These are phyloP conservation scores for Helicocarpus griseus DNA, from an alignment of 2,329 filamentous ascomycete species.

Conservation along the genomic window DNA sequence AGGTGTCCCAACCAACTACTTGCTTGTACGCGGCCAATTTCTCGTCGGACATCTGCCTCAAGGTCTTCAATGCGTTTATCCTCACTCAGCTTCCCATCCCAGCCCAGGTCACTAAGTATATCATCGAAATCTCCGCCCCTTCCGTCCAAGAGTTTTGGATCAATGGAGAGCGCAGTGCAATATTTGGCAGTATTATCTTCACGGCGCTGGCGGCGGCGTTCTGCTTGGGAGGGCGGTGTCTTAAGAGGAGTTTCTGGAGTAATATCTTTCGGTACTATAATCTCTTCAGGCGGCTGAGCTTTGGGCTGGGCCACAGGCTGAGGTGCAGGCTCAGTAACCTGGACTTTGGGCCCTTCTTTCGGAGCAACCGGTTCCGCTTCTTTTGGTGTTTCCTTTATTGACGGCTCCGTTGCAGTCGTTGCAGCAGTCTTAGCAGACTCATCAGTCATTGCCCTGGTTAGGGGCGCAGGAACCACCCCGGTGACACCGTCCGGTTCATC, in stretches of 20 bases:
- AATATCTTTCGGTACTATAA: conserved; percentile 16
- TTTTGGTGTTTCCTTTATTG: conserved; percentile 19
- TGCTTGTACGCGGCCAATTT: conserved; percentile 82
- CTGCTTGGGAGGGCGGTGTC: conserved; percentile 38
- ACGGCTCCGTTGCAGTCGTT: conserved; percentile 19
- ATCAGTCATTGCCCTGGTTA: conserved; percentile 31
- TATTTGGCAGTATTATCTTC: conserved; percentile 71
- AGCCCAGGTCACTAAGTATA: conserved; percentile 78
- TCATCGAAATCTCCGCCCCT: conserved; percentile 71
- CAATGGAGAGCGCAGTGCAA: conserved; percentile 66
- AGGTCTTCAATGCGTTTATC: conserved; percentile 68
- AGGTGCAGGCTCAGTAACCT: conserved; percentile 27
- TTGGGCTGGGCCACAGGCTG: too few relatives aligned
- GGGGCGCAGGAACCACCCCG: conserved; percentile 72
- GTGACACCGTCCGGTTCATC: conserved; percentile 83
- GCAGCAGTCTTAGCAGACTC: conserved; percentile 27
- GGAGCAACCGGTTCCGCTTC: neutral
- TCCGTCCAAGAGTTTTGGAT: conserved; percentile 64
- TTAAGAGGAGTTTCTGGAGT: conserved; percentile 22
- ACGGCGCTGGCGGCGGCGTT: conserved; percentile 51
- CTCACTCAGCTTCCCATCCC: conserved; percentile 69
- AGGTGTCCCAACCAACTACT: conserved; percentile 80
- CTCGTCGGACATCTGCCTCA: conserved; percentile 72
- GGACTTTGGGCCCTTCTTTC: conserved; percentile 24
- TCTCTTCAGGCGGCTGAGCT: conserved; percentile 15